Base-by-base conservation (phyloP, 2,329 filamentous ascomycete genomes). In the Scolecobasidium constrictum region DNA sequence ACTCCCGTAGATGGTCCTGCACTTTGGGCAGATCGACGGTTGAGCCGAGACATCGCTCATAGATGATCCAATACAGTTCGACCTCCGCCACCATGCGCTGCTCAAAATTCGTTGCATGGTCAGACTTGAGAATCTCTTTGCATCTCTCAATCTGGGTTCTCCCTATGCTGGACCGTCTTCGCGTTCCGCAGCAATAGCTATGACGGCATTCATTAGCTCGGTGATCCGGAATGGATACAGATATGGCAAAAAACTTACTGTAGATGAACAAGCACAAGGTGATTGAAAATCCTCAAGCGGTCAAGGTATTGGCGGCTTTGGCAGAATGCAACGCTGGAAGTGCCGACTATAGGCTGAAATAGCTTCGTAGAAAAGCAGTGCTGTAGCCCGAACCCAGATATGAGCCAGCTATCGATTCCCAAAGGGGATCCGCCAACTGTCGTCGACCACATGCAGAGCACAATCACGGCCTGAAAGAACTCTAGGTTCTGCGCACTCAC, bases 381-480 rank as follows among this genome's bases (percentile, higher is more conserved):
- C 40, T 67, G 65, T 2, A 68, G 48, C 9, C 63, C 62, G 52
- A 61, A 67, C 5, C 63, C 64, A 38, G 58, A 67, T 12, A 66
- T 50, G 16, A 67, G 57, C 65, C 65, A 68, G 40, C 63, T 66
- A 48, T 68, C 65, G 21, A 68, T 58, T 35, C 62, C 64, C 44
- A 69, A 47, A 1, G 64, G 65, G 7, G 62, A 55, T 43, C 66
- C 62, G 2, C 63, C 63, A 19, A 67, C 63, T 1, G 65, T 68
- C 0, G 64, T 69, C 4, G 65, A 68, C 65, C 65, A 68, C 51
- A 68, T 50, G 40, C 60, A 62, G 4, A 68, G 51, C n/a, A 68
- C 55, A 1, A 68, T 47, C 5, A 56, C 53, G 5, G 64, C 60
- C 48, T 68, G 65, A 35, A 68, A 67, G 47, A 67, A 68, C 18